phyloP scores from a whole-genome alignment of 495 filamentous ascomycete species.

The Wilcoxina mikolae region DNA sequence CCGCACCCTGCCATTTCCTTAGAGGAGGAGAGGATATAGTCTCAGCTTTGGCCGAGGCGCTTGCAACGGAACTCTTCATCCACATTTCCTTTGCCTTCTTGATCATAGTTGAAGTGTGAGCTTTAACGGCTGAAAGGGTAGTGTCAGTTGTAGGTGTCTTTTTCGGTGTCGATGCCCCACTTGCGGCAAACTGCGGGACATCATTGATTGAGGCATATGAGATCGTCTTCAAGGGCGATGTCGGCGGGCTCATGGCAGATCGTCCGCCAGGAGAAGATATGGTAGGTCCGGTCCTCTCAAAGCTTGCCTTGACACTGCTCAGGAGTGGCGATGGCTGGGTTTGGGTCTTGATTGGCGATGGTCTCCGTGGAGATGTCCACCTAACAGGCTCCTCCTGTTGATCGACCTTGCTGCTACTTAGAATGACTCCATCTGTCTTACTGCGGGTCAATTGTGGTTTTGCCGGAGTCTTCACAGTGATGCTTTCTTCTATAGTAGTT shows the following conservation, averaged over 20 bases:
- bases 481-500: not conserved
- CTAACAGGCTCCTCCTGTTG: not conserved
- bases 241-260: not conserved
- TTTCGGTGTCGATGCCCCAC: not conserved
- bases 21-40: slow-evolving; percentile 27
- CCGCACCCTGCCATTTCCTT: slow-evolving; percentile 35
- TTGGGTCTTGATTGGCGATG: slow-evolving; percentile 1
- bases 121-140: slow-evolving; percentile 25
- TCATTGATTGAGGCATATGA: slow-evolving; percentile 1
- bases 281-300: not conserved
- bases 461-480: not conserved
- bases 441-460: slow-evolving; percentile 8
- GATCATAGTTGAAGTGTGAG: slow-evolving; percentile 22
- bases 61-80: slow-evolving; percentile 47
- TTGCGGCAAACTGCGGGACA: slow-evolving; percentile 7
- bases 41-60: slow-evolving; percentile 21
- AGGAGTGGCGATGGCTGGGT: not conserved
- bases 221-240: slow-evolving; percentile 4
- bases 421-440: slow-evolving; percentile 11
- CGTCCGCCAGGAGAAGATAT: not conserved
- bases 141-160: slow-evolving; percentile 9
- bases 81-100: slow-evolving; percentile 28
- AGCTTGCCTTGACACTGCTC: not conserved
- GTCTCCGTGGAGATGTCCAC: not conserved
- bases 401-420: not conserved